Base-by-base conservation (phyloP, 306 rosid species). In the Glycine tomentella region DNA sequence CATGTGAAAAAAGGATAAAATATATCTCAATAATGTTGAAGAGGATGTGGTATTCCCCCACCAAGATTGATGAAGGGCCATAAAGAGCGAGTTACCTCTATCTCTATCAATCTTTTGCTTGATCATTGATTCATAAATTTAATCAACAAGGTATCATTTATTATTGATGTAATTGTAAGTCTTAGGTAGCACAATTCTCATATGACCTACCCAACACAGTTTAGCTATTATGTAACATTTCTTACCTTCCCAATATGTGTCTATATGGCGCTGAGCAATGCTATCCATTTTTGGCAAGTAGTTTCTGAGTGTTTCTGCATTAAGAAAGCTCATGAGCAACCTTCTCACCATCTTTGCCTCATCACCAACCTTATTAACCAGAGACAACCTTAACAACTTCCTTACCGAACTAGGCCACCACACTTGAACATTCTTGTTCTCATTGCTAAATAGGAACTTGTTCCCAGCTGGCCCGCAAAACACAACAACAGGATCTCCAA, bases 391-490 rank as follows among this genome's bases (percentile, higher is more conserved):
- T 36, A 87, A 17, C 16, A 87, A 50, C 77, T 81, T 87, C 84
- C 9, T 87, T 9, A 84, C 84, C 5, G 90, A 81, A 34, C 77
- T 40, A 1, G 90, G 90, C 87, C 87, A 84, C 90, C 90, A 81
- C 1, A 84, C 80, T 74, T 81, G 90, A 8, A 87, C 84, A 78
- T 77, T 14, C 88, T 87, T 87, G 85, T 87, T 87, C 77, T 87
- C 90, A 66, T 87, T 87, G 75, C 88, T 71, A 6, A 82, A 87
- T 13, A 87, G 74, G 64, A 65, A 87, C 40, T 87, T 87, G 83
- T 87, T 87, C 83, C 90, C 88, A 1, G 69, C 63, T 45, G 83
- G 55, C 0, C 87, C 90, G 53, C 90, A 87, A 36, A 84, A 84
- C 80, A 87, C 85, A 14, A 25, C 20, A 34, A 70, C 5, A 40